Evolutionary conservation across 2,329 filamentous ascomycete genomes (phyloP).

Genomic region (Xylariales sp.): DNA sequence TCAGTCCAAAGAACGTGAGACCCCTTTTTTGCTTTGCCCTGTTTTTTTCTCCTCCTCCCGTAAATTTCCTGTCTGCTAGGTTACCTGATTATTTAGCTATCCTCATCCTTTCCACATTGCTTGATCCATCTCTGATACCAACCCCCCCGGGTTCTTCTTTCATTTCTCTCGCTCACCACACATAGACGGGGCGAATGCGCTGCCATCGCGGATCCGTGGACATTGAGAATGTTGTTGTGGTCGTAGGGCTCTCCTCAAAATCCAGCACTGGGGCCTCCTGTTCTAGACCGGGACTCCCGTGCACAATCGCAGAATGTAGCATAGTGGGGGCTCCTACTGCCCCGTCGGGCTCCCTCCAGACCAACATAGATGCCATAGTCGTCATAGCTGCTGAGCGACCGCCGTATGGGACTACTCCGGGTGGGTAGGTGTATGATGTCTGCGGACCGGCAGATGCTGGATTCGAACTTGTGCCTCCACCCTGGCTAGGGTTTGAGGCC

Average conservation of each 20-base stretch:
- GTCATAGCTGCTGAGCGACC: conserved; percentile 40
- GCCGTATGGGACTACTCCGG: conserved; percentile 46
- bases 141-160: background rate
- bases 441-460: conserved; percentile 28
- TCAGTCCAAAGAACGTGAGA: conserved; percentile 37
- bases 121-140: conserved; percentile 2
- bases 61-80: conserved; percentile 26
- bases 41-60: background rate
- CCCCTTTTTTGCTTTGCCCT: conserved; percentile 9
- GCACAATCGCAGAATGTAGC: conserved; percentile 33
- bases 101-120: conserved; percentile 19
- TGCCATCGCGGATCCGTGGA: conserved; percentile 33
- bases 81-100: conserved; percentile 23
- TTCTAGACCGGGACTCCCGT: conserved; percentile 3
- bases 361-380: conserved; percentile 43
- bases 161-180: conserved; percentile 27
- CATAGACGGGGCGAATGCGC: conserved; percentile 37
- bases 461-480: conserved; percentile 21
- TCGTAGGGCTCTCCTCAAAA: conserved; percentile 35
- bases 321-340: conserved; percentile 35
- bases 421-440: conserved; percentile 43
- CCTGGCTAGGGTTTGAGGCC: conserved; percentile 25
- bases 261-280: conserved; percentile 26
- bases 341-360: conserved; percentile 40
- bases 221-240: conserved; percentile 12